Evolutionary conservation across 192 early-diverging fungal genomes (phyloP), one percentile per base, ranked within the genome.

Genomic region (Dissophora ornata): DNA sequence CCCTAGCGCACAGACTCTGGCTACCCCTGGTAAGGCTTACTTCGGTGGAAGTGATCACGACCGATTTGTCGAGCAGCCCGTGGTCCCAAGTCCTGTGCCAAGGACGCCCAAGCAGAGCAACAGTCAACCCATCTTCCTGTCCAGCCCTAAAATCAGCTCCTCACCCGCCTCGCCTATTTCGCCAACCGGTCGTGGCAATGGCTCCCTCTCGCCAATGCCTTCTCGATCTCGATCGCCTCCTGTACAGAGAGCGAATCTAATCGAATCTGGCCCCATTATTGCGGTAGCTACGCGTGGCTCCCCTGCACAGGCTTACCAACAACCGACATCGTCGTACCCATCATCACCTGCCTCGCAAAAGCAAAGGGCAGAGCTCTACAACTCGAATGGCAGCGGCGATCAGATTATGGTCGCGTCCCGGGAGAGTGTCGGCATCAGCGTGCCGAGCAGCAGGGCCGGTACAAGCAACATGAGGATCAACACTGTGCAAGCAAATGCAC

Each of bases 181-280:
- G 32, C 48, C 51, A 4, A 45, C 42, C 0, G 36, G 34, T 42
- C 44, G 11, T 16, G 26, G 22, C 9, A 28, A 30, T 2, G 48
- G 56, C 15, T 68, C 66, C 8, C 56, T 68, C 12, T 58, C 66
- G 11, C 66, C 66, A 10, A 68, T 68, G 66, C 66, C 66, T 2
- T 47, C 66, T 19, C 22, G 47, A 13, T 58, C 47, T 10, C 69
- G n/a, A n/a, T n/a, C n/a, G n/a, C 57, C 7, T 65, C 56, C 19
- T 34, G 54, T 36, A 26, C n/a, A 52, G 29, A 40, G 52, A 16
- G 21, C 51, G 7, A 33, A 52, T 4, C 19, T 28, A 21, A 15
- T 65, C 3, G 70, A 74, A 9, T 64, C 62, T 4, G 56, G 58
- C 18, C 70, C 70, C 0, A 65, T 74, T 34, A 58, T 65, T 36